These are phyloP conservation scores for Hypomontagnella submonticulosa DNA, from an alignment of 495 filamentous ascomycete genomes.

Conservation along the genomic window DNA sequence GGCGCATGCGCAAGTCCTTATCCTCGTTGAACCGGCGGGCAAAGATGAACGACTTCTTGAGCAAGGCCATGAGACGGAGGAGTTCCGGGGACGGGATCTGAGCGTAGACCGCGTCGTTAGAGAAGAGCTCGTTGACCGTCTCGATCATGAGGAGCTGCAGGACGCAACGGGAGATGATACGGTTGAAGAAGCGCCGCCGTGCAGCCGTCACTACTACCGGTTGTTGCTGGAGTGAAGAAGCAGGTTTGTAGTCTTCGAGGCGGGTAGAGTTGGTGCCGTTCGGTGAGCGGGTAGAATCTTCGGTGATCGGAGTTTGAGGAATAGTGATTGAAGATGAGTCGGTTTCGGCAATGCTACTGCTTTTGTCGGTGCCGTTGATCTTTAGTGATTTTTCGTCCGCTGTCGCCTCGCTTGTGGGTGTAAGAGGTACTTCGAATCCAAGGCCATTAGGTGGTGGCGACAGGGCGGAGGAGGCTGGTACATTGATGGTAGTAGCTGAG, in stretches of 20 bases:
- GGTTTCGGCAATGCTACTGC: slow-evolving; percentile 47
- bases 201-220: slow-evolving; percentile 92
- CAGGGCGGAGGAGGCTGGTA: slow-evolving; percentile 51
- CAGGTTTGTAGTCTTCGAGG: slow-evolving; percentile 90
- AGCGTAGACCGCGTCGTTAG: slow-evolving; percentile 93
- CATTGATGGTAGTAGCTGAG: slow-evolving; percentile 76
- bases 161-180: slow-evolving; percentile 99
- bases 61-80: slow-evolving; percentile 87
- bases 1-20: slow-evolving; percentile 90
- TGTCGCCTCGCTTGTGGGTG: slow-evolving; percentile 53
- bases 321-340: slow-evolving; percentile 35
- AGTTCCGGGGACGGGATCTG: slow-evolving; percentile 91
- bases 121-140: slow-evolving; percentile 97
- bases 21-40: slow-evolving; percentile 97
- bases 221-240: slow-evolving; percentile 78
- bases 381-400: slow-evolving; percentile 67
- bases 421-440: slow-evolving; percentile 56
- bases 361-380: slow-evolving; percentile 66
- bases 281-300: slow-evolving; percentile 51
- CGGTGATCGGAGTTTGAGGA: slow-evolving; percentile 38
- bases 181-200: slow-evolving; percentile 96
- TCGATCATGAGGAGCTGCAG: slow-evolving; percentile 98
- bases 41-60: slow-evolving; percentile 96
- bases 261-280: slow-evolving; percentile 53
- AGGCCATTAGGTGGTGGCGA: slow-evolving; percentile 56